A percentile compares a stretch with the other conserved stretches of the same genome.
phyloP scores from a whole-genome alignment of 345 rosid species.

The Citrus maxima region DNA sequence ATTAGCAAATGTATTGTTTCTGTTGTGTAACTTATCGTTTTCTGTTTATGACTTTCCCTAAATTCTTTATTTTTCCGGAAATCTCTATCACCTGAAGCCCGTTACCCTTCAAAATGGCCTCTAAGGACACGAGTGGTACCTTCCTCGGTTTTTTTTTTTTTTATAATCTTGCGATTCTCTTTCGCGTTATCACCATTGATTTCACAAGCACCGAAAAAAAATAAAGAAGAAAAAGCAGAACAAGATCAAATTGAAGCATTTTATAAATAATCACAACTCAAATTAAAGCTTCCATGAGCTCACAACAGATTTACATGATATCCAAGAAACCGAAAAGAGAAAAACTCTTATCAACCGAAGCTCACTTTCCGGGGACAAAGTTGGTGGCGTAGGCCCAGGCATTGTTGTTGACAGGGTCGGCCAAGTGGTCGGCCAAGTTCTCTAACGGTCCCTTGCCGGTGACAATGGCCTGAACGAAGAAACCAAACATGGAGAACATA shows the following conservation, averaged over 20 bases:
- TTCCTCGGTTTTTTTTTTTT: no score
- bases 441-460: constrained; percentile 80
- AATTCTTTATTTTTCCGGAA: neutral
- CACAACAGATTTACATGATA: constrained; percentile 23
- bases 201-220: no score
- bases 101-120: neutral
- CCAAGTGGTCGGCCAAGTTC: constrained; percentile 80
- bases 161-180: no score
- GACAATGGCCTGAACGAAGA: constrained; percentile 85
- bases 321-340: neutral
- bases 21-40: no score
- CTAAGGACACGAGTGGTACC: neutral
- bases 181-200: neutral
- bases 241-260: neutral
- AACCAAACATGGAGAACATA: constrained; percentile 88
- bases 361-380: constrained; percentile 87
- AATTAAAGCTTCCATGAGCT: constrained; percentile 12
- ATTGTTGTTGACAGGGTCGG: constrained; percentile 85
- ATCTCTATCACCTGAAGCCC: neutral
- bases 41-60: no score
- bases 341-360: neutral
- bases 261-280: constrained; percentile 11
- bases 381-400: constrained; percentile 90
- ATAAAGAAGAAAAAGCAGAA: neutral
- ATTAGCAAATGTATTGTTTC: neutral